Conservation (phyloP, 2,329 filamentous ascomycete species). For the Hypoxylon sp. region DNA sequence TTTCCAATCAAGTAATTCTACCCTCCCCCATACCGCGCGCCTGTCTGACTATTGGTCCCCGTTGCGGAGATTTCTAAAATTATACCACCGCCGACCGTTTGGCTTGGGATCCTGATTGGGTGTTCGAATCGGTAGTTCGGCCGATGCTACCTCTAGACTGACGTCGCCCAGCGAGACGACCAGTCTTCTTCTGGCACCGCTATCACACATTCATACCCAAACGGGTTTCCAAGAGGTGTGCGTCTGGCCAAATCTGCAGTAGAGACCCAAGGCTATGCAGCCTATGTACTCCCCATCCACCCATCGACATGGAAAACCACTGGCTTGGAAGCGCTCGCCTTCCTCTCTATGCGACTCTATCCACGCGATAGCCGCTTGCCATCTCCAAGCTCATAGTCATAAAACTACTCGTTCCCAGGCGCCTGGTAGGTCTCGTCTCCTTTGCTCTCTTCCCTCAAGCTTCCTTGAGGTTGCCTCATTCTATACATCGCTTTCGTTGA, state of each 20-base stretch:
- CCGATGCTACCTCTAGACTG: conserved; percentile 43
- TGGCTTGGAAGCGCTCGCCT: conserved; percentile 51
- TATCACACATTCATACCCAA: conserved; percentile 51
- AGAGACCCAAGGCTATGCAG: conserved; percentile 47
- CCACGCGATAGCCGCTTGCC: conserved; percentile 53
- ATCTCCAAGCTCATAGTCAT: conserved; percentile 46
- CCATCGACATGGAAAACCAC: conserved; percentile 40
- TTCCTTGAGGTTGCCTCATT: conserved; percentile 55
- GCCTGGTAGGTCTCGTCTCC: conserved; percentile 46
- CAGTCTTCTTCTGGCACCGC: conserved; percentile 46
- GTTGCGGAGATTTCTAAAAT: conserved; percentile 52
- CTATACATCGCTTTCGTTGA: conserved; percentile 62
- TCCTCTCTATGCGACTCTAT: conserved; percentile 43
- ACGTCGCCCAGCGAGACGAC: conserved; percentile 46
- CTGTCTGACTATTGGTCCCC: conserved; percentile 48
- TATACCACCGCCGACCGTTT: conserved; percentile 46
- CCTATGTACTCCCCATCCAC: conserved; percentile 45
- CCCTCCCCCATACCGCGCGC: conserved; percentile 46
- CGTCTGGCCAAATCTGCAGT: conserved; percentile 50
- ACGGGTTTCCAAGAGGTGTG: conserved; percentile 47
- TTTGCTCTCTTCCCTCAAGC: conserved; percentile 50
- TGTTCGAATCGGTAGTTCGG: conserved; percentile 35
- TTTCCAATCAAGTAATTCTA: conserved; percentile 47
- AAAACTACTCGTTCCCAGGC: conserved; percentile 53
- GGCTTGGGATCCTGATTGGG: conserved; percentile 49